Evolutionary conservation across 1,139 yeast species (phyloP).

Genomic region (Saccharomyces hybrid): DNA sequence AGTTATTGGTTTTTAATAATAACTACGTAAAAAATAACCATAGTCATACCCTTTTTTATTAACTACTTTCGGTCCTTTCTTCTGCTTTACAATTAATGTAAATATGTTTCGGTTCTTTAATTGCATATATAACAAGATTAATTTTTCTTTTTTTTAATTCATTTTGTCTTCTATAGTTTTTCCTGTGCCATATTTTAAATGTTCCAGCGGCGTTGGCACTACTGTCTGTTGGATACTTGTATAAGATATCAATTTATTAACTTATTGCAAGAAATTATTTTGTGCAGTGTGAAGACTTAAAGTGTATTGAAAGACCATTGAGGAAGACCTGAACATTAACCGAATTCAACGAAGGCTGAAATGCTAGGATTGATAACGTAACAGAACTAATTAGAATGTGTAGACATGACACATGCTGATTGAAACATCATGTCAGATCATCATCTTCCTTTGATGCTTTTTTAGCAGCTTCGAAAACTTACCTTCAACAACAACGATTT

Average conservation of each 20-base stretch:
- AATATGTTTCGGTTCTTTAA: background rate
- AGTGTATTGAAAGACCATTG: background rate
- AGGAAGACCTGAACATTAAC: background rate
- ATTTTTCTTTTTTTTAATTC: background rate
- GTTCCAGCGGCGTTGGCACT: background rate
- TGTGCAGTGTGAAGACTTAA: background rate
- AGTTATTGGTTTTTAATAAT: background rate
- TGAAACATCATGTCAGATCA: too few species aligned
- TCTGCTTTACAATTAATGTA: background rate
- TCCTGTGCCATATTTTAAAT: background rate
- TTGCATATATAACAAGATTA: background rate
- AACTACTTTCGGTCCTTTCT: slow-evolving; percentile 1
- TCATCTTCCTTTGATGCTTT: too few species aligned
- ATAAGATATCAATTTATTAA: background rate
- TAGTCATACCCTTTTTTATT: background rate
- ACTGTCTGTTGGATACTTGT: too few species aligned
- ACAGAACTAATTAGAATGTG: too few species aligned
- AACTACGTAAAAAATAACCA: background rate
- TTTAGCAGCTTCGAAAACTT: too few species aligned
- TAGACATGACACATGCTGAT: too few species aligned
- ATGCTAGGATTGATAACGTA: background rate
- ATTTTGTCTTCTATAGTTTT: background rate
- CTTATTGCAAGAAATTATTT: background rate
- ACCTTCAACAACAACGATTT: too few species aligned
- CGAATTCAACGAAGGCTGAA: background rate